phyloP scores from a whole-genome alignment of 2,329 filamentous ascomycete genomes.

The Colletotrichum lini region DNA sequence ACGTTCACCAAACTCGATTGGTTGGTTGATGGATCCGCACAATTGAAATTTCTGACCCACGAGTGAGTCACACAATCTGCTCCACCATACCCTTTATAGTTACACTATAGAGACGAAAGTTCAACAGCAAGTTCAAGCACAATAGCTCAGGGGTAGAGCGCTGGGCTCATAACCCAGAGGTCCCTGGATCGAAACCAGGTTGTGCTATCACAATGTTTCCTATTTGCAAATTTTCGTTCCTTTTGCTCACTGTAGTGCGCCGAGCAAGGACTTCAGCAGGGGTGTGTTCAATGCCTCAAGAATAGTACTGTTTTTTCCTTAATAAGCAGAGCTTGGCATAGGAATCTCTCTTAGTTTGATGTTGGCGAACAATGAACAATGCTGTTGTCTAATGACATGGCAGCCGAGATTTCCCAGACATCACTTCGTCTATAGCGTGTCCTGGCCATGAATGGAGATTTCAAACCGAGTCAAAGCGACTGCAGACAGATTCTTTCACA shows the following conservation, averaged over 20 bases:
- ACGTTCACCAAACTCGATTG: too few relatives aligned
- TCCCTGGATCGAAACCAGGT: slow-evolving; percentile 30
- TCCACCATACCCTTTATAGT: background rate
- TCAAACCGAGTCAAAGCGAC: too few relatives aligned
- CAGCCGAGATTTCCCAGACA: background rate
- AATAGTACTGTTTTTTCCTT: too few relatives aligned
- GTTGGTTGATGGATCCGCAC: background rate
- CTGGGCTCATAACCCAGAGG: slow-evolving; percentile 30
- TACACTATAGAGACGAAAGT: rapidly evolving
- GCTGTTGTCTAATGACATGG: too few relatives aligned
- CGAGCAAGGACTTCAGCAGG: too few relatives aligned
- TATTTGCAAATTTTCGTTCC: background rate
- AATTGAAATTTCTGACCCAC: background rate
- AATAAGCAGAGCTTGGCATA: too few relatives aligned
- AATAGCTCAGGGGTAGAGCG: slow-evolving; percentile 30
- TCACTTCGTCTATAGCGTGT: too few relatives aligned
- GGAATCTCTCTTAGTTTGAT: too few relatives aligned
- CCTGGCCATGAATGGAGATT: background rate
- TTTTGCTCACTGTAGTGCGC: background rate
- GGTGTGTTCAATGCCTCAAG: too few relatives aligned
- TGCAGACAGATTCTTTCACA: too few relatives aligned
- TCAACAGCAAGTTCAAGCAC: background rate
- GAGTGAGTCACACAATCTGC: background rate
- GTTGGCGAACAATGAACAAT: too few relatives aligned
- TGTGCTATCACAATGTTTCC: background rate